These are phyloP conservation scores for Cystoisospora suis DNA, from an alignment of 169 alveolate genomes.

Conservation along the genomic window DNA sequence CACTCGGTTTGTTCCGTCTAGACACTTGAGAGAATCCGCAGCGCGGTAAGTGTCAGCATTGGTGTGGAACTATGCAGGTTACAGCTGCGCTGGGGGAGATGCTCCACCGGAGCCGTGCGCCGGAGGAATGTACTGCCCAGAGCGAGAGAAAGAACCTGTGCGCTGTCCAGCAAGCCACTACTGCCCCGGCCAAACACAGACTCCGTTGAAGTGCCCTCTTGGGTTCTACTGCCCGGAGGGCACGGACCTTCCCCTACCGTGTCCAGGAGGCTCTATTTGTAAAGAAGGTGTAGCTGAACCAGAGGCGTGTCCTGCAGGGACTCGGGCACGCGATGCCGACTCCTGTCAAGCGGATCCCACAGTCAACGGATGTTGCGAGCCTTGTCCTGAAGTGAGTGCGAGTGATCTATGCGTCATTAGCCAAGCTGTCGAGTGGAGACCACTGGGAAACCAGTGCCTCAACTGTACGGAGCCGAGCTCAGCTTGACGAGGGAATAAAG, in stretches of 20 bases:
- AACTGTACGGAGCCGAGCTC: no score
- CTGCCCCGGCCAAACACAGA: conserved; percentile 48
- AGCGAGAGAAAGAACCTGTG: not conserved
- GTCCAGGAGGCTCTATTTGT: conserved; percentile 68
- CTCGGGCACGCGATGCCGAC: conserved; percentile 21
- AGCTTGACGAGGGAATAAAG: no score
- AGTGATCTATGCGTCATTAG: no score
- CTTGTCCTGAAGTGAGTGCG: conserved; percentile 62
- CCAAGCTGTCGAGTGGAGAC: no score
- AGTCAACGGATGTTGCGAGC: conserved; percentile 42
- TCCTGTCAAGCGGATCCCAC: conserved; percentile 42
- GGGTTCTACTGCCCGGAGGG: conserved; percentile 80
- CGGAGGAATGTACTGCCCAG: conserved; percentile 63
- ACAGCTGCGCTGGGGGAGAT: not conserved
- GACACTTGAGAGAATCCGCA: no score
- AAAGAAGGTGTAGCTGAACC: conserved; percentile 39
- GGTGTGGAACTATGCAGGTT: no score
- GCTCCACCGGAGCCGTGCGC: conserved; percentile 60
- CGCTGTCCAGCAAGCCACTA: conserved; percentile 53
- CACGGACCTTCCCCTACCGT: conserved; percentile 61
- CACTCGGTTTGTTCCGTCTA: no score
- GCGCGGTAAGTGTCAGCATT: no score
- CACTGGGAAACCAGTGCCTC: no score
- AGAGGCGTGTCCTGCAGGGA: conserved; percentile 55
- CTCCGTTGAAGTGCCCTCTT: conserved; percentile 64